Evolutionary conservation across 306 rosid species (phyloP).

Genomic region (peach (Prunus persica)): DNA sequence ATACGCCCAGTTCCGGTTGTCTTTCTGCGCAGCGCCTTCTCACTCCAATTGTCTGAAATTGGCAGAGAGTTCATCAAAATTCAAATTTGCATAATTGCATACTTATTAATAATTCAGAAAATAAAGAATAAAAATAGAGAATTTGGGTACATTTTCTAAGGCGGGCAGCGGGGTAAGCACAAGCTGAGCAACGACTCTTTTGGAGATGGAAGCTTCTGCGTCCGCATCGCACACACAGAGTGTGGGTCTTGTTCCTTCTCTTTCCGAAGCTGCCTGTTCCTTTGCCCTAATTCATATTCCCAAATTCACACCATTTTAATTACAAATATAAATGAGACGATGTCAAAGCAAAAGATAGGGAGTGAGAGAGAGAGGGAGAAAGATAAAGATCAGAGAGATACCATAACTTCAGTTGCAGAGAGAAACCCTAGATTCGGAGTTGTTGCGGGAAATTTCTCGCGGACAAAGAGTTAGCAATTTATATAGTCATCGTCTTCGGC

Average conservation of each 20-base stretch:
- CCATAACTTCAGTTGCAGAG: constrained; percentile 21
- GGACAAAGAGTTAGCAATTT: neutral
- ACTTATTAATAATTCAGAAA: neutral
- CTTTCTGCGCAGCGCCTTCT: constrained; percentile 28
- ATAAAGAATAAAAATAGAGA: no score
- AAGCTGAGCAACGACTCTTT: constrained; percentile 17
- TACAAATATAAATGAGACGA: neutral
- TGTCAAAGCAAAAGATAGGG: no score
- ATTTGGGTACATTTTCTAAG: constrained; percentile 15
- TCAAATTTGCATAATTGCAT: neutral
- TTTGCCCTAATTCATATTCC: constrained; percentile 14
- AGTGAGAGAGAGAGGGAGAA: neutral
- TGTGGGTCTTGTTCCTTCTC: constrained; percentile 26
- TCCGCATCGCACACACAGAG: constrained; percentile 21
- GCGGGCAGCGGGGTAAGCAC: constrained; percentile 19
- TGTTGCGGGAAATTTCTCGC: neutral
- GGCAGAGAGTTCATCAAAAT: neutral
- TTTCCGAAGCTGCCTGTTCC: constrained; percentile 18
- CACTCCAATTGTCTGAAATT: constrained; percentile 26
- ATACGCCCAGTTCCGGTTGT: constrained; percentile 31
- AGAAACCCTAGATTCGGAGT: constrained; percentile 19
- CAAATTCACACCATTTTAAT: neutral
- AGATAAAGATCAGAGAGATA: neutral
- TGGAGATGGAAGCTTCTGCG: constrained; percentile 26
- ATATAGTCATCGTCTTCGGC: neutral